Percentiles rank a stretch among this genome's conserved stretches.
Conservation (phyloP, 441 rosid species). For the Monsonia emarginata region DNA sequence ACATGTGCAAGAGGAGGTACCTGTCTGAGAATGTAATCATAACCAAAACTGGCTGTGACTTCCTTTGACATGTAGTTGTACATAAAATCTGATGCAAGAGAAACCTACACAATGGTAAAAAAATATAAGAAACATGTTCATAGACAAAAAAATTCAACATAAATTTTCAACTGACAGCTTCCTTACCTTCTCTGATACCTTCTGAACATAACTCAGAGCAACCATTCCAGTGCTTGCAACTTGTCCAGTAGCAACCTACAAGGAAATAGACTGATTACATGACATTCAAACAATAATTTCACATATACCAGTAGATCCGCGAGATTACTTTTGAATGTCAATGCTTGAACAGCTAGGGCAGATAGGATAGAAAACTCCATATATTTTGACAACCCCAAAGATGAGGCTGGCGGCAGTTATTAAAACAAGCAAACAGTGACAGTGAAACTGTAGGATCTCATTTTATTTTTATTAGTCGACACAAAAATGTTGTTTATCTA, state of each 20-base stretch:
- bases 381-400: no score
- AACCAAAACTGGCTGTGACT: conserved; percentile 75
- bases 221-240: conserved; percentile 88
- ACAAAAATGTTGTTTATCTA: no score
- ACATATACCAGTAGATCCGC: no score
- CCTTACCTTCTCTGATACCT: conserved; percentile 83
- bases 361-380: no score
- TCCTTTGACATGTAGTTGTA: conserved; percentile 78
- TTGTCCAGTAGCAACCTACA: conserved; percentile 76
- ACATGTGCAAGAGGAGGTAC: conserved; percentile 26
- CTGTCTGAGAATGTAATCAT: conserved; percentile 93
- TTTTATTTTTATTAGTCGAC: no score
- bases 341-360: no score
- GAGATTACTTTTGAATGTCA: no score
- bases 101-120: conserved; percentile 45
- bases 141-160: background rate
- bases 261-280: background rate
- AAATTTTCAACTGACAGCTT: background rate
- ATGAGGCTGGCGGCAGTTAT: no score
- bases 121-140: conserved; percentile 5
- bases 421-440: no score
- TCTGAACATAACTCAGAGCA: conserved; percentile 84
- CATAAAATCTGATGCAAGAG: conserved; percentile 78
- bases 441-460: no score
- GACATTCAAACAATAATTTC: background rate